Evolutionary conservation across 2,329 filamentous ascomycete species (phyloP), one percentile per base, ranked within the genome.

Genomic region (Thermothelomyces thermophilus): DNA sequence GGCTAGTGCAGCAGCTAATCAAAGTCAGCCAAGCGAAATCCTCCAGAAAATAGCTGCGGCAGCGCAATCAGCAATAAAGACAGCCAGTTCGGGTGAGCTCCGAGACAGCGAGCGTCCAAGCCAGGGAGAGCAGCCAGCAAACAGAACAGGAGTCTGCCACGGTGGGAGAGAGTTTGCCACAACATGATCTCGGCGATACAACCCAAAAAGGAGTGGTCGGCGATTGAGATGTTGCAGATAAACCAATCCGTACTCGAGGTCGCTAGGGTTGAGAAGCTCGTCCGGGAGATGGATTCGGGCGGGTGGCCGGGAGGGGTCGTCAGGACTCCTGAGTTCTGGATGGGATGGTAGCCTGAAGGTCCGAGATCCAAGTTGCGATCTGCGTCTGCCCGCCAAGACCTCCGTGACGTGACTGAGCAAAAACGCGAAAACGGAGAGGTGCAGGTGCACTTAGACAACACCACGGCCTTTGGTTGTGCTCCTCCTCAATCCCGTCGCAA

Each of bases 11-110:
- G 13, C 6, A 50, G 41, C 36, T 48, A 41, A 39, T 17, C n/a
- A 31, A 36, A 35, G 47, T 53, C 47, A 53, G 51, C 47, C 34
- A 41, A 40, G 28, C 44, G 3, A 43, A 47, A 28, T 14, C 31
- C 17, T 8, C 2, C 26, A 36, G 34, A 28, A n/a, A n/a, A n/a
- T n/a, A n/a, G n/a, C n/a, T 28, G 24, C 20, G 28, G 14, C 22
- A 28, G 13, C 9, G 39, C 24, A 41, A 13, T 8, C 10, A 36
- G 28, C 17, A 33, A 8, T 24, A 19, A 24, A 26, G 11, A 33
- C 22, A 24, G 9, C 16, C 31, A 43, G n/a, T 37, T 42, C 43
- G 37, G 46, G 20, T 26, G 30, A 13, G 16, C 36, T 17, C 17
- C 40, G 36, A 34, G 5, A 45, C 24, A 43, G 34, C 19, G 6